Base-by-base conservation (phyloP, 2,329 filamentous ascomycete genomes). In the Pseudogymnoascus sp. region DNA sequence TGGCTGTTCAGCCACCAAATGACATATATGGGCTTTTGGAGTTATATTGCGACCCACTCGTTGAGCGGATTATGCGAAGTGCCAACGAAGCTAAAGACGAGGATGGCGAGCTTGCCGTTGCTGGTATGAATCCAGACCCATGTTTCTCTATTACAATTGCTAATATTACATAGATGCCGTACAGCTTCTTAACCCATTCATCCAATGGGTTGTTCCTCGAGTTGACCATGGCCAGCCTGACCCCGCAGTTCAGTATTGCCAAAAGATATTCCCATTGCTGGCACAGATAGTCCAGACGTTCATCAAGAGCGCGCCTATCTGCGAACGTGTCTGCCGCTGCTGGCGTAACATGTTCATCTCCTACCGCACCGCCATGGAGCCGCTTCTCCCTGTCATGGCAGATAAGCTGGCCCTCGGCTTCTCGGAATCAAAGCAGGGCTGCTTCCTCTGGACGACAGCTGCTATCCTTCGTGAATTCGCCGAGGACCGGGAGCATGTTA, bases 311-410 rank as follows among this genome's bases (percentile, higher is more conserved):
- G 82, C 87, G 12, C 93, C 94, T 3, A 95, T 99, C 64, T 89
- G 95, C 67, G 94, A 99, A 78, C 84, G 93, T 43, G 85, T 99
- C 26, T 97, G 93, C 75, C 86, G 93, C 66, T 97, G 91, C 79
- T 99, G 93, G 92, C 86, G 95, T 66, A 90, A 93, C 73, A 97
- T 97, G 90, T 85, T 99, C 39, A 91, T 97, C 64, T 96, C 92
- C 0, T 97, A 97, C 75, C 86, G 94, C 67, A 94, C 89, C 2
- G 89, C 89, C 60, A 96, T 95, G 80, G 85, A 89, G 12, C 92
- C 93, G 23, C 78, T 99, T 52, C 81, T 99, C 49, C 89, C 90
- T 0, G 83, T 86, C 19, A 86, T 99, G 76, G 95, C 94, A 16
- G 90, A 93, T 69, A 95, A 93, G 75, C 83, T 99, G 63, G 91